Percentiles rank a stretch among this genome's conserved stretches.
phyloP scores from a whole-genome alignment of 2,329 filamentous ascomycete genomes.

The Calonectria honghensis region DNA sequence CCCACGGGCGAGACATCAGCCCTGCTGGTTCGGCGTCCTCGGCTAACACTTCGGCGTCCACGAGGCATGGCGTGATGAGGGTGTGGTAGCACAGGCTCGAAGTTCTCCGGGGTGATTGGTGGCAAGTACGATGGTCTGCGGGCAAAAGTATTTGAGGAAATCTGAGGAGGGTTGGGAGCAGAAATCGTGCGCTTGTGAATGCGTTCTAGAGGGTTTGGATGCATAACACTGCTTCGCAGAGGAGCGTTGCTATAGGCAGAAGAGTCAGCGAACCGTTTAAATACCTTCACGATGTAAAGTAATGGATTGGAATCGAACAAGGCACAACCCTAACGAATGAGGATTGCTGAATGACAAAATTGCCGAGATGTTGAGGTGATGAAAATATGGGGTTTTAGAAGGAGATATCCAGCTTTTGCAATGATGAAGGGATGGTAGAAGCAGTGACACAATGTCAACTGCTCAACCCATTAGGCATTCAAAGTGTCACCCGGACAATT shows the following conservation, averaged over 20 bases:
- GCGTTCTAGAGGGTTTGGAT: constrained; percentile 50
- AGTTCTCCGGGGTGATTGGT: constrained; percentile 43
- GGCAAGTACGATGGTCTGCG: constrained; percentile 47
- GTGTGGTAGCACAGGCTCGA: constrained; percentile 44
- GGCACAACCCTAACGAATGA: not conserved
- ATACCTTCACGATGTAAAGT: not conserved
- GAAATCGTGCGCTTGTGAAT: constrained; percentile 71
- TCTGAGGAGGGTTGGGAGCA: constrained; percentile 66
- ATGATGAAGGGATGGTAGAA: constrained; percentile 30
- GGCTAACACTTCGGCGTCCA: constrained; percentile 39
- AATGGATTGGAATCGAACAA: not conserved
- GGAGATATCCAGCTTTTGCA: constrained; percentile 3
- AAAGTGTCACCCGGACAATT: constrained; percentile 13
- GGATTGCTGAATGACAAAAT: not conserved
- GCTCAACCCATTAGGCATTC: not conserved
- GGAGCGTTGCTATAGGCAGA: constrained; percentile 21
- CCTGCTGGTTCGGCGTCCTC: constrained; percentile 42
- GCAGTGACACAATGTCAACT: constrained; percentile 39
- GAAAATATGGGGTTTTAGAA: not conserved
- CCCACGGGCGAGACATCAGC: constrained; percentile 41
- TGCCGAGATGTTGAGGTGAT: not conserved
- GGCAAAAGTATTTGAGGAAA: constrained; percentile 46
- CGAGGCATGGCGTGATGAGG: constrained; percentile 43
- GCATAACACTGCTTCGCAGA: constrained; percentile 33
- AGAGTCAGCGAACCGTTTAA: constrained; percentile 27